phyloP scores from a whole-genome alignment of 2,329 filamentous ascomycete species.

The Trichoderma sp. region DNA sequence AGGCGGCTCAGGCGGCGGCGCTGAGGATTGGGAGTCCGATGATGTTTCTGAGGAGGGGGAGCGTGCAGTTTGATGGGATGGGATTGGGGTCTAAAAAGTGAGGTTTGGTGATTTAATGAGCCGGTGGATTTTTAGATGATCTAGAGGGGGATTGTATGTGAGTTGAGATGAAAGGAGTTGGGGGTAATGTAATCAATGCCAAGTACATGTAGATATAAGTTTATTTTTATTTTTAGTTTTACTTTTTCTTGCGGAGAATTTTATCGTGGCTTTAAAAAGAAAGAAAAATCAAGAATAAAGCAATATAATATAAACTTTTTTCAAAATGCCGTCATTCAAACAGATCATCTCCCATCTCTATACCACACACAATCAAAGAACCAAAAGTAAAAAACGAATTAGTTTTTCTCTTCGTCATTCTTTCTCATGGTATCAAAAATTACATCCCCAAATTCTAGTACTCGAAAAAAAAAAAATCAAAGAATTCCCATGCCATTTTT shows the following conservation, averaged over 20 bases:
- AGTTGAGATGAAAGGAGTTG: background rate
- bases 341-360: background rate
- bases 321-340: no score
- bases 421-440: background rate
- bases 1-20: constrained; percentile 20
- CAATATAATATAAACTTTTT: no score
- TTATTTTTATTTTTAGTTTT: no score
- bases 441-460: background rate
- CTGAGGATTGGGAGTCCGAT: constrained; percentile 45
- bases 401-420: background rate
- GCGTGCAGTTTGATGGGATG: constrained; percentile 44
- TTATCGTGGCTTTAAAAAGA: background rate
- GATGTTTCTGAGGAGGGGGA: constrained; percentile 46
- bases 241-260: background rate
- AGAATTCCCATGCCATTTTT: background rate
- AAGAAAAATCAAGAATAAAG: background rate
- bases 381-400: background rate
- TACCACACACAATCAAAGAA: background rate
- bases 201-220: background rate
- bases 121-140: background rate
- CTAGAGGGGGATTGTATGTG: background rate
- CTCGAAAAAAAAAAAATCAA: background rate
- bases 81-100: constrained; percentile 24
- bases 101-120: background rate
- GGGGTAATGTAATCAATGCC: background rate